A percentile compares a stretch with the other conserved stretches of the same genome.
These are phyloP conservation scores for Triticum aestivum DNA, from an alignment of 176 grass and related monocot species.

Conservation along the genomic window IWGSC_CS_RefSeq_v2.1 NC_057813.1:307054409-307054908, in stretches of 20 bases:
- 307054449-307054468: background rate
- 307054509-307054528: constrained; percentile 8
- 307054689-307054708: constrained; percentile 5
- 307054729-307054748: constrained; percentile 58
- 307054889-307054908: background rate
- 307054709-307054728: constrained; percentile 14
- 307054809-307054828: constrained; percentile 20
- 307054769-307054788: constrained; percentile 52
- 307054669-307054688: background rate
- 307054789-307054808: constrained; percentile 53
- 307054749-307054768: constrained; percentile 50
- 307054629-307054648: constrained; percentile 37
- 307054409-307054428: background rate
- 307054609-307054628: constrained; percentile 73
- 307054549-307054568: background rate
- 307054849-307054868: background rate
- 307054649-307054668: constrained; percentile 55
- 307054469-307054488: background rate
- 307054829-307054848: background rate
- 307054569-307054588: constrained; percentile 16
- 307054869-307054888: background rate
- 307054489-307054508: background rate
- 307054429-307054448: background rate
- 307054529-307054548: background rate
- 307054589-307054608: constrained; percentile 71